Evolutionary conservation across 73 alveolate species (phyloP).

Genomic region (Paramecium primaurelia): DNA sequence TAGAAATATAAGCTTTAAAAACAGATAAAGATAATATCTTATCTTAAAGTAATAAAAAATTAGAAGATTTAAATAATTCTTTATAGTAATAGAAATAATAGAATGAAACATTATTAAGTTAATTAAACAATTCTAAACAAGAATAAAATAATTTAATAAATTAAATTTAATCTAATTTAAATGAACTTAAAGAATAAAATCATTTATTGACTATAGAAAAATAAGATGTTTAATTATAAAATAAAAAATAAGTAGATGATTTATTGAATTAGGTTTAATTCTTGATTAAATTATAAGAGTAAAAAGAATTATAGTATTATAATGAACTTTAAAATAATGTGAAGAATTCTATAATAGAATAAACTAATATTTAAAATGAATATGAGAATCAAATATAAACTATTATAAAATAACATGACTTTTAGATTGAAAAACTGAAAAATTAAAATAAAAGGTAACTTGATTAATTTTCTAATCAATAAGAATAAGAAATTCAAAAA

Average conservation of each 20-base stretch:
- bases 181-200: neutral
- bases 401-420: neutral
- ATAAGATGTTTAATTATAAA: neutral
- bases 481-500: neutral
- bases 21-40: neutral
- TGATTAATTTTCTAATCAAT: neutral
- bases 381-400: neutral
- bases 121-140: neutral
- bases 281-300: neutral
- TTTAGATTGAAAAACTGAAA: neutral
- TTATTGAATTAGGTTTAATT: neutral
- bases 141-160: neutral
- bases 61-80: neutral
- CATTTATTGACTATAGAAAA: neutral
- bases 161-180: neutral
- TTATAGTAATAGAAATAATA: neutral
- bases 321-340: neutral
- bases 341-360: neutral
- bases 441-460: neutral
- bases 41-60: neutral
- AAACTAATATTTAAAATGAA: neutral
- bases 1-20: neutral
- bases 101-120: neutral
- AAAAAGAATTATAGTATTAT: neutral
- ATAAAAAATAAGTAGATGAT: neutral